These are phyloP conservation scores for Herpotrichia juniperi DNA, from an alignment of 2,329 filamentous ascomycete species.

Conservation along the genomic window DNA sequence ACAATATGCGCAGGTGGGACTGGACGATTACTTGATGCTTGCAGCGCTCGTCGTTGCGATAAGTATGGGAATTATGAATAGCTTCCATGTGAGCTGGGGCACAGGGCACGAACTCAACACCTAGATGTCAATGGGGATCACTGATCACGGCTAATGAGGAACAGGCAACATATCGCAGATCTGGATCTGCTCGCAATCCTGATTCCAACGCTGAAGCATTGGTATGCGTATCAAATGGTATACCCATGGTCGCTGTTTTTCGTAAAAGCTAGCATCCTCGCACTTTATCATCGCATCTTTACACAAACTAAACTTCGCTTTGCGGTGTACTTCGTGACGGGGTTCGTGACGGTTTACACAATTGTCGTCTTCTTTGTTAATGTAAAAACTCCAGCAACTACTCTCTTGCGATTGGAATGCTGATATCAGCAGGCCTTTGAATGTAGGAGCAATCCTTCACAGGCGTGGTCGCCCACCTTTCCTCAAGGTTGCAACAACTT, in stretches of 20 bases:
- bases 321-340: neutral
- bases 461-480: conserved; percentile 24
- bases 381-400: neutral
- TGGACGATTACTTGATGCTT: neutral
- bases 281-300: neutral
- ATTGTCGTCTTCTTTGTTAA: neutral
- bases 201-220: neutral
- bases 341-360: neutral
- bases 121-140: neutral
- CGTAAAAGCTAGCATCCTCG: neutral
- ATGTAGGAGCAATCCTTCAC: conserved; percentile 16
- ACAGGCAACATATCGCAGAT: neutral
- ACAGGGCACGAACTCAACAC: neutral
- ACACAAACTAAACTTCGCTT: neutral
- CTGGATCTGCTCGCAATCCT: neutral
- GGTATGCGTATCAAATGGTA: neutral
- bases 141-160: neutral
- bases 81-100: conserved; percentile 1
- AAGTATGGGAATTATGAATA: neutral
- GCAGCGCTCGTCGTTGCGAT: neutral
- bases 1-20: too few relatives aligned
- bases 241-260: neutral
- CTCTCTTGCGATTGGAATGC: neutral
- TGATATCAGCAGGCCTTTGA: conserved; percentile 22
- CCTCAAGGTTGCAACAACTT: conserved; percentile 28